phyloP scores from a whole-genome alignment of 2,329 filamentous ascomycete genomes.

The Hypoxylon sp. region DNA sequence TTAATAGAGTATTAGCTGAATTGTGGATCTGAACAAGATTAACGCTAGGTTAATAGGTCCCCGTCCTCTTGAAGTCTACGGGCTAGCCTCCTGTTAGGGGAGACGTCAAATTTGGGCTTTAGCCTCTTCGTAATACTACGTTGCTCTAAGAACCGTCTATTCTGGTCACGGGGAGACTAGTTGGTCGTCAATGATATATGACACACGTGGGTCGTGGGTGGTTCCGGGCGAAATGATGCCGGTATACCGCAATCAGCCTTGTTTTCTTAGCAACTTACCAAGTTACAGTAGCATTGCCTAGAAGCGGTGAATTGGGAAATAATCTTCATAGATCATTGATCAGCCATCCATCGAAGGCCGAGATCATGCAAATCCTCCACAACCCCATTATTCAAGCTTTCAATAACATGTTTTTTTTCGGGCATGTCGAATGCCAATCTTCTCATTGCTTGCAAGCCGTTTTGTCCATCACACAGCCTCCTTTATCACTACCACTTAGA shows the following conservation, averaged over 20 bases:
- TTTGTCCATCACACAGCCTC: conserved; percentile 1
- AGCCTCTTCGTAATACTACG: conserved; percentile 15
- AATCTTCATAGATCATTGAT: conserved; percentile 35
- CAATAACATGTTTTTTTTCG: conserved; percentile 31
- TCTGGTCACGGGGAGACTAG: conserved; percentile 19
- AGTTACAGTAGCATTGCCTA: conserved; percentile 10
- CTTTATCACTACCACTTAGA: conserved; percentile 5
- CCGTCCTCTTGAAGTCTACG: conserved; percentile 17
- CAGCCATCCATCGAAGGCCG: conserved; percentile 36
- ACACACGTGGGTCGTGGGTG: background rate
- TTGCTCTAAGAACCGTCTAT: conserved; percentile 5
- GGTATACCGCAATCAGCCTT: conserved; percentile 18
- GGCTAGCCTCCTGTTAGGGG: conserved; percentile 32
- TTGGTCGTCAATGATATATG: conserved; percentile 6
- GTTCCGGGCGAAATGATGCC: background rate
- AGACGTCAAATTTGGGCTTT: conserved; percentile 23
- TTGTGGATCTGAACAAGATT: conserved; percentile 44
- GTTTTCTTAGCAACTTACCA: conserved; percentile 10
- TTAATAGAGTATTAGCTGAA: conserved; percentile 41
- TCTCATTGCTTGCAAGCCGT: conserved; percentile 16
- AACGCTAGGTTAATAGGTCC: conserved; percentile 22
- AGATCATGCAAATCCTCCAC: conserved; percentile 48
- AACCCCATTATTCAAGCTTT: conserved; percentile 52
- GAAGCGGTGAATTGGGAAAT: conserved; percentile 27
- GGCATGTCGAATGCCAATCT: conserved; percentile 41